These are phyloP conservation scores for Chloropicon primus DNA, from an alignment of 139 green algal species.

Conservation along the genomic window DNA sequence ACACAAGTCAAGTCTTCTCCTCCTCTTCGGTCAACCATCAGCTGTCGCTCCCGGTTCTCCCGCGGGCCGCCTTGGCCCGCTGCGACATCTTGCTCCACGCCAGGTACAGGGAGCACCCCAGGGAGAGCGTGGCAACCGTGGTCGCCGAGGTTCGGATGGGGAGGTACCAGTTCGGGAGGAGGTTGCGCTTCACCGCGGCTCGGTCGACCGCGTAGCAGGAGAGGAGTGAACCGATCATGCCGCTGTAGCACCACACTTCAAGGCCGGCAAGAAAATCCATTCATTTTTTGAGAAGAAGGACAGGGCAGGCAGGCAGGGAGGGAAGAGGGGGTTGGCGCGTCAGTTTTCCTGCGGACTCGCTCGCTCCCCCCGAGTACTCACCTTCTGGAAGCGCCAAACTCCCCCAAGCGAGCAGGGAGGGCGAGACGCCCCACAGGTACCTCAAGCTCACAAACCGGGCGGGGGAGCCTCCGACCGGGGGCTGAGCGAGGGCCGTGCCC, in stretches of 20 bases:
- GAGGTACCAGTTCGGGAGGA: background rate
- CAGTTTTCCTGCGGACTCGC: too few species aligned
- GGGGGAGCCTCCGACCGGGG: conserved; percentile 1
- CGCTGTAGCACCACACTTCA: background rate
- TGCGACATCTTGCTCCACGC: background rate
- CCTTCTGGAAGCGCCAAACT: too few species aligned
- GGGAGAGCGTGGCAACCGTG: background rate
- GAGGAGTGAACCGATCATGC: background rate
- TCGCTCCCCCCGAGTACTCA: too few species aligned
- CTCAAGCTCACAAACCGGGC: conserved; percentile 6
- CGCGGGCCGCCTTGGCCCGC: too few species aligned
- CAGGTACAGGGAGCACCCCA: background rate
- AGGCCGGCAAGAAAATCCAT: background rate
- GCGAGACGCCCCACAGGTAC: conserved; percentile 67
- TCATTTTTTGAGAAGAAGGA: too few species aligned
- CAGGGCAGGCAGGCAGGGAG: too few species aligned
- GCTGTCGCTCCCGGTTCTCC: too few species aligned
- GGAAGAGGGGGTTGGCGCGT: too few species aligned
- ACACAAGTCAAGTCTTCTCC: too few species aligned
- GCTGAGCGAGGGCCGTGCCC: conserved; percentile 75
- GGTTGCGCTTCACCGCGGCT: background rate
- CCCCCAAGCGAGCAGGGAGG: conserved; percentile 58
- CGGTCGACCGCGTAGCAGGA: background rate
- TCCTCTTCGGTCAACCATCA: too few species aligned
- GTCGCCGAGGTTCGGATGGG: background rate